Evolutionary conservation across 2,329 filamentous ascomycete genomes (phyloP), one percentile per base, ranked within the genome.

Genomic region (Torrubiellomyces zombiae): DNA sequence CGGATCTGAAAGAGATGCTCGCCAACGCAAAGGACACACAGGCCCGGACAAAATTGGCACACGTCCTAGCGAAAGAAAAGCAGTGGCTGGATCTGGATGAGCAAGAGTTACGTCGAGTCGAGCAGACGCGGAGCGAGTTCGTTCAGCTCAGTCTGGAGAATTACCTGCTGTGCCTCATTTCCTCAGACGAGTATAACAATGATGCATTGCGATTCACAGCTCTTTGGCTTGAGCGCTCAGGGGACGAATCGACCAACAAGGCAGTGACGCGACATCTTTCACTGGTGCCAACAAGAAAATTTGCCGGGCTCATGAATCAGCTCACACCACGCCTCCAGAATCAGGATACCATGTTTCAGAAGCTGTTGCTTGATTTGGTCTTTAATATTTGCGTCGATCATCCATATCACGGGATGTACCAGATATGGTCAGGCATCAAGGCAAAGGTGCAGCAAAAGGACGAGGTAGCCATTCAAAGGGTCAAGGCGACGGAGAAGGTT

Each of bases 401-500:
- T 50, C 91, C 89, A 0, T 93, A 85, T 47, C 91, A 98, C 44
- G 83, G 83, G 24, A 86, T 95, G 73, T 92, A 98, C 45, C 85
- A 95, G 38, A 81, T 98, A 20, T 94, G 86, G 59, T 80, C 85
- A 3, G 75, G 77, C 13, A 73, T 69, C 21, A 78, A 74, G 38
- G 71, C 67, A 26, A 75, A 72, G 31, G 66, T 64, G 25, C 72
- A 75, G 38, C 61, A 60, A 26, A 74, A 77, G 37, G 86, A 94
- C 36, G 69, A 77, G 20, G 67, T 76, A 4, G 78, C 80, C 1
- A 56, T 73, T 12, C 75, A 77, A 4, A 73, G 89, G 24, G 71
- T 76, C 38, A 63, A 61, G 33, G 83, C 85, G 9, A 82, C 83
- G 2, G 67, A 63, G 18, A 64, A 58, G 23, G 62, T 95, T 17